Evolutionary conservation across 164 flowering plant species (phyloP), one percentile per base, ranked within the genome.

Genomic region (Nymphaea colorata): DNA sequence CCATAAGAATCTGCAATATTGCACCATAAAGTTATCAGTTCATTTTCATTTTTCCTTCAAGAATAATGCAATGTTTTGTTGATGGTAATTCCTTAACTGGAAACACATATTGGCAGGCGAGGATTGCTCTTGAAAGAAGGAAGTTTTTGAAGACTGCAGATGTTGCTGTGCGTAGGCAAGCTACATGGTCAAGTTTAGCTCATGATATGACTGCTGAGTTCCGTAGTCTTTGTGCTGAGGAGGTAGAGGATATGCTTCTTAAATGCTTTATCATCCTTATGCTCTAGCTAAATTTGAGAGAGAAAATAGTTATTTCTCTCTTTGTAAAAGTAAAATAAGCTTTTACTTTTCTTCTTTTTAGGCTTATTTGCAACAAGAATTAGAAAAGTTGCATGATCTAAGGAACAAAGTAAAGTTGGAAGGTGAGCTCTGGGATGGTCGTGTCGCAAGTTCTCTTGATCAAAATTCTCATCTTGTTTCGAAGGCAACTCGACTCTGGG

Each of bases 201-300:
- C 99, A 95, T 80, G 99, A 95, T 75, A 92, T 92, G 92, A 92
- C 99, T 66, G 94, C 98, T 70, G 99, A 92, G 75, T 95, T 90
- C 78, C 97, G 99, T 75, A 93, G 96, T 66, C 91, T 95, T 64
- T 92, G 97, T 86, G 98, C 98, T 66, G 99, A 95, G 80, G 99
- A 92, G 97, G 99, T 95, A 82, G 71, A 75, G 44, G 59, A 61
- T 65, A 67, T 70, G 73, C 63, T 18, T 59, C 57, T 51, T 51
- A 15, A 51, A 25, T 25, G 36, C 36, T 25, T 25, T 25, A 25
- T 25, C 36, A 25, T 25, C 36, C 66, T 67, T 10, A 59, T 36
- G 5, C 72, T 69, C 47, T 25, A 25, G 36, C 36, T 25, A 25
- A 25, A 25, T 25, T 25, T 25, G 36, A 25, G 36, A 25, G 36